A percentile compares a stretch with the other conserved stretches of the same genome.
Evolutionary conservation across 257 asterid genomes (phyloP).

Genomic region (Solanum lycopersicoides): DNA sequence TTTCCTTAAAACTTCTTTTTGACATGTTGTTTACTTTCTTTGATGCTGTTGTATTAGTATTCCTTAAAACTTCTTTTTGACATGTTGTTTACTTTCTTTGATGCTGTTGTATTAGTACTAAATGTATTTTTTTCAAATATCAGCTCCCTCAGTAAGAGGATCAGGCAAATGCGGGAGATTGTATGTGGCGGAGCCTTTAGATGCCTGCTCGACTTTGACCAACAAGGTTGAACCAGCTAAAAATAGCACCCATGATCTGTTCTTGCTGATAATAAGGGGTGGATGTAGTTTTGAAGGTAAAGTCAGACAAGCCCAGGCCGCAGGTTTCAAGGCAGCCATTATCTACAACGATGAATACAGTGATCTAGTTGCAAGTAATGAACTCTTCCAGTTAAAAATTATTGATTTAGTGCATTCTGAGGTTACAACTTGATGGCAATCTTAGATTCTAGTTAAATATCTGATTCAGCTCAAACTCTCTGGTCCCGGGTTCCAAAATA

Average conservation of each 20-base stretch:
- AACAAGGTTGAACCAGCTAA: constrained; percentile 21
- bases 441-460: not conserved
- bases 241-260: constrained; percentile 27
- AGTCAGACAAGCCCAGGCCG: constrained; percentile 61
- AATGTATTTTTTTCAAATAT: constrained; percentile 2
- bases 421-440: not conserved
- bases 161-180: constrained; percentile 47
- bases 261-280: constrained; percentile 69
- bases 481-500: not conserved
- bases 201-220: constrained; percentile 54
- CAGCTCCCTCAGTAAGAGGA: constrained; percentile 56
- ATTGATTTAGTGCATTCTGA: constrained; percentile 2
- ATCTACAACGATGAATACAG: constrained; percentile 42
- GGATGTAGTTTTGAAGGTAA: constrained; percentile 75
- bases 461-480: not conserved
- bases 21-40: not conserved
- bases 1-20: not conserved
- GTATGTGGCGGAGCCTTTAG: constrained; percentile 60
- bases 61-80: not conserved
- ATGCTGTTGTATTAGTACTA: not conserved
- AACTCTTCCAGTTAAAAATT: constrained; percentile 1
- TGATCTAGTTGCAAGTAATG: constrained; percentile 72
- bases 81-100: not conserved
- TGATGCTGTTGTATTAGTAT: not conserved
- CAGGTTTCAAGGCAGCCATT: constrained; percentile 67